Base-by-base conservation (phyloP, 2,329 filamentous ascomycete genomes). In the Penicillium sp. region DNA sequence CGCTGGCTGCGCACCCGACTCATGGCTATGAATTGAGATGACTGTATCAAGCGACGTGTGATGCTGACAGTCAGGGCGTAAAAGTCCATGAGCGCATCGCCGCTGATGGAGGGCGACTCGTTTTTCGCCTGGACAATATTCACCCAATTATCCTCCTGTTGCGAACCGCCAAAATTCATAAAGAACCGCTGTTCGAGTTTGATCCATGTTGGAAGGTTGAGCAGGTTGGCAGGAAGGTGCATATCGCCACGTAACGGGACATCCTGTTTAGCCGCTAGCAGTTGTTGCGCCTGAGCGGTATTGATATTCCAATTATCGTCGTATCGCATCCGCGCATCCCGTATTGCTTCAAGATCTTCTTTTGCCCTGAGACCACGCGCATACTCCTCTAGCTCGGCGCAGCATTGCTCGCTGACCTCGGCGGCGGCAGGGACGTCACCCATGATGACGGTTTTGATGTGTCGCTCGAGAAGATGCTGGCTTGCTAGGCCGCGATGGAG, bases 81-180 rank as follows among this genome's bases (percentile, higher is more conserved):
- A 49, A 97, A 89, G 68, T 95, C 91, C 5, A 86, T 83, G n/a
- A 96, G 83, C 0, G 91, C 88, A 1, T 91, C 93, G 7, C 88
- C 85, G 67, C 90, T 88, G 24, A 97, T 86, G 0, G 89, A 87
- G 0, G 93, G 93, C 3, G 81, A 81, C 59, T 86, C 83, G 3
- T 70, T 70, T 56, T 75, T 74, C 30, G 84, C 82, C 22, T 84
- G 83, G 8, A 91, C 69, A 37, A 68, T 42, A 42, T 80, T 82
- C 37, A 79, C 81, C 91, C 91, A 96, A 72, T 91, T 93, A 59
- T 86, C 83, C 58, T 87, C 85, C 13, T 82, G 78, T 45, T 85
- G 80, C 2, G 80, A 74, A 13, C 84, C 83, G 63, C 80, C 81
- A 24, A 79, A 69, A 62, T 93, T 94, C 91, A 96, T 94, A 73